Percentiles rank a stretch among this genome's conserved stretches.
Conservation (phyloP, 257 asterid species). For the Thymus quinquecostatus region DNA sequence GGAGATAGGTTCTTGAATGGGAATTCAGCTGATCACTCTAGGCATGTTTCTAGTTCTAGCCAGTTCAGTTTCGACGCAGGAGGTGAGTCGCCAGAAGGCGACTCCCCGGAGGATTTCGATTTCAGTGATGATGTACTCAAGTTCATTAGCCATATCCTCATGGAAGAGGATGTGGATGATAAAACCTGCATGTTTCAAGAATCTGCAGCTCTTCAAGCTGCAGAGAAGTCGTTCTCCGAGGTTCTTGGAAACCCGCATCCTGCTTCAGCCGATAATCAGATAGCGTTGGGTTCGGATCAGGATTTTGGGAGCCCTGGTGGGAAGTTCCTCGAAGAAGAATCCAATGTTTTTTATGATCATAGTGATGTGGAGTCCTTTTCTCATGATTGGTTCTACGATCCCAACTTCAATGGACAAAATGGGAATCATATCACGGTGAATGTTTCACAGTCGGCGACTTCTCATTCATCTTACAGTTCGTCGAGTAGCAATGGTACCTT, state of each 20-base stretch:
- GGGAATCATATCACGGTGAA: slow-evolving; percentile 25
- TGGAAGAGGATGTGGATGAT: slow-evolving; percentile 89
- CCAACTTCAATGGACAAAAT: slow-evolving; percentile 18
- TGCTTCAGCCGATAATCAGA: slow-evolving; percentile 37
- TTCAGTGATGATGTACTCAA: slow-evolving; percentile 66
- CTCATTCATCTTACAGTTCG: slow-evolving; percentile 47
- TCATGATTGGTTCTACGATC: slow-evolving; percentile 48
- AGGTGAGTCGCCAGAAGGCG: slow-evolving; percentile 40
- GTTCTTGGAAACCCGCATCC: slow-evolving; percentile 60
- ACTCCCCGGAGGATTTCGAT: slow-evolving; percentile 60
- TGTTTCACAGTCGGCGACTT: slow-evolving; percentile 37
- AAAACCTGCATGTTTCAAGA: slow-evolving; percentile 74
- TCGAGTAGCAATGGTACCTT: slow-evolving; percentile 47
- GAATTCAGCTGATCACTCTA: slow-evolving; percentile 16
- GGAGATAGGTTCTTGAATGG: slow-evolving; percentile 32
- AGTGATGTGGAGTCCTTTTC: slow-evolving; percentile 32
- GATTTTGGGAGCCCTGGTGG: slow-evolving; percentile 33
- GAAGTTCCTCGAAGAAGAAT: slow-evolving; percentile 34
- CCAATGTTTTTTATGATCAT: slow-evolving; percentile 3
- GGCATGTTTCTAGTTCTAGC: slow-evolving; percentile 31
- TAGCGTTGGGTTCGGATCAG: slow-evolving; percentile 36
- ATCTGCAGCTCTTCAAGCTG: slow-evolving; percentile 80
- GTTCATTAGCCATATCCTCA: slow-evolving; percentile 66
- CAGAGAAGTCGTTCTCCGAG: slow-evolving; percentile 76
- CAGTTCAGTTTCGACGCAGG: slow-evolving; percentile 21